A percentile compares a stretch with the other conserved stretches of the same genome.
Conservation (phyloP, 2,329 filamentous ascomycete species). For the Phoma sp. region DNA sequence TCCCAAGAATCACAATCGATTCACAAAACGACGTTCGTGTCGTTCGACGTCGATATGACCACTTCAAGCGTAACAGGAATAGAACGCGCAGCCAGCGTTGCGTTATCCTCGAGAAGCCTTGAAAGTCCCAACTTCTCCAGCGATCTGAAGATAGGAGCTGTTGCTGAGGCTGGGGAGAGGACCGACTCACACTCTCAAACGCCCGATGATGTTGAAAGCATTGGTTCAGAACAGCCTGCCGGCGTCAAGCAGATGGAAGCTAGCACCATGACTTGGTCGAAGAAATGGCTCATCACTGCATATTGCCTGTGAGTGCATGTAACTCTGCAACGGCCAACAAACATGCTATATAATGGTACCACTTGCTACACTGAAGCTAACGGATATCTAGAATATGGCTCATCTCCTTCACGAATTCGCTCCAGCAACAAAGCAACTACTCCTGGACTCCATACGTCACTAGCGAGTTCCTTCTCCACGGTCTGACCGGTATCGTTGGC, state of each 20-base stretch:
- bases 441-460: constrained; percentile 49
- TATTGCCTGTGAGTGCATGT: constrained; percentile 35
- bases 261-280: constrained; percentile 51
- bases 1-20: neutral
- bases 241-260: constrained; percentile 49
- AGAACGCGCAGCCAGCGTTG: constrained; percentile 1
- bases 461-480: constrained; percentile 38
- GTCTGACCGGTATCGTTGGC: constrained; percentile 40
- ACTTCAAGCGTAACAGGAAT: neutral
- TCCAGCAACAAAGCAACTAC: constrained; percentile 51
- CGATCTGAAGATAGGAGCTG: neutral
- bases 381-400: constrained; percentile 14
- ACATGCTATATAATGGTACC: too few relatives aligned
- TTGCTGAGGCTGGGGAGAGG: neutral
- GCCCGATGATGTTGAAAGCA: neutral
- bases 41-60: neutral
- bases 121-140: neutral
- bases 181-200: neutral
- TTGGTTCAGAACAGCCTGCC: constrained; percentile 10
- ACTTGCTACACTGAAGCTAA: neutral
- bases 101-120: neutral
- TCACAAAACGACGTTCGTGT: neutral
- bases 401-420: constrained; percentile 50
- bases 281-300: constrained; percentile 46
- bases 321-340: neutral